Conservation (phyloP, 371 early-diverging fungal genomes). For the Apophysomyces variabilis region DNA sequence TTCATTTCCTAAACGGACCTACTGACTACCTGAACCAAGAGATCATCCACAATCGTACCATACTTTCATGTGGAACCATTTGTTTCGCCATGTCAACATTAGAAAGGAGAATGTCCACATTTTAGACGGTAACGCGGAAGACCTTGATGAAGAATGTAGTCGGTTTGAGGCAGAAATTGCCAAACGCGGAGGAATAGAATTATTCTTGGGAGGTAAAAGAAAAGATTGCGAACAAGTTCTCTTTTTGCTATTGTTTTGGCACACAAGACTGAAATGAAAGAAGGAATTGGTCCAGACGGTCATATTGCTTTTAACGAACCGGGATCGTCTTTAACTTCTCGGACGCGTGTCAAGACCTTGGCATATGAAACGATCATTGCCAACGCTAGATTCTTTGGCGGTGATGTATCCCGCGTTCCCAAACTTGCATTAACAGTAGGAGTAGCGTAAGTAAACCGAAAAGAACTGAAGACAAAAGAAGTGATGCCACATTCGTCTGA, state of each 20-base stretch:
- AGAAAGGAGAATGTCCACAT: slow-evolving; percentile 60
- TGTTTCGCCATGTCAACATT: slow-evolving; percentile 66
- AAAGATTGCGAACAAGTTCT: too few relatives aligned
- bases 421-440: slow-evolving; percentile 76
- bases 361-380: slow-evolving; percentile 78
- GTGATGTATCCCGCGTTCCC: slow-evolving; percentile 70
- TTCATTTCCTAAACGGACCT: neutral
- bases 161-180: slow-evolving; percentile 62
- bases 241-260: neutral
- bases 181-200: slow-evolving; percentile 64
- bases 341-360: slow-evolving; percentile 72
- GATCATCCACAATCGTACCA: slow-evolving; percentile 70
- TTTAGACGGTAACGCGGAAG: slow-evolving; percentile 65
- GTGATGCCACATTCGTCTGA: neutral
- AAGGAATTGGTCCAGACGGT: slow-evolving; percentile 64
- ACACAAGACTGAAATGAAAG: neutral
- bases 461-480: neutral
- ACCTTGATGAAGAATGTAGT: slow-evolving; percentile 64
- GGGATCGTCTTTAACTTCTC: slow-evolving; percentile 68
- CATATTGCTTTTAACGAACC: slow-evolving; percentile 80
- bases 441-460: slow-evolving; percentile 47
- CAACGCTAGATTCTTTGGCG: slow-evolving; percentile 74
- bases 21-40: slow-evolving; percentile 16
- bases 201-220: slow-evolving; percentile 52
- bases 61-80: slow-evolving; percentile 63